Conservation (phyloP, 257 asterid species). For the Thymus quinquecostatus region DNA sequence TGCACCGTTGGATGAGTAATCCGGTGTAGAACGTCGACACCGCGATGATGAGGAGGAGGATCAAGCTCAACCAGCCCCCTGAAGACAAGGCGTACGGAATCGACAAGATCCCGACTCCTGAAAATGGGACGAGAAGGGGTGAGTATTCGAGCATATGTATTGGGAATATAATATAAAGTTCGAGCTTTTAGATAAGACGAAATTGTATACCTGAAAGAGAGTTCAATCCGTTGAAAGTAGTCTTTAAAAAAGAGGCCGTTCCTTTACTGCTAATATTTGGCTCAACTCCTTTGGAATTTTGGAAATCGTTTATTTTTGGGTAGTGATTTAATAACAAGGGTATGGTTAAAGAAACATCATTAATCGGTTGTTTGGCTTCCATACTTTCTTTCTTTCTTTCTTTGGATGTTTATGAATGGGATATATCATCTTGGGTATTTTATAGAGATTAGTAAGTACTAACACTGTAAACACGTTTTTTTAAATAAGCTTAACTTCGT, state of each 20-base stretch:
- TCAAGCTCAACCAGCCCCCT: constrained; percentile 75
- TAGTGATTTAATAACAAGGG: constrained; percentile 28
- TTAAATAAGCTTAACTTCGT: too few relatives aligned
- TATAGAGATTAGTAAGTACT: too few relatives aligned
- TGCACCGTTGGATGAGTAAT: constrained; percentile 57
- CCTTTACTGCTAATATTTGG: constrained; percentile 1
- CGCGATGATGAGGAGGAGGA: constrained; percentile 48
- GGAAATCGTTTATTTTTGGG: background rate
- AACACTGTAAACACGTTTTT: too few relatives aligned
- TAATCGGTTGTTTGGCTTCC: constrained; percentile 25
- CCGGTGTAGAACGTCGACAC: constrained; percentile 55
- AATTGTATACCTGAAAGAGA: constrained; percentile 52
- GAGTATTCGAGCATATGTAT: too few relatives aligned
- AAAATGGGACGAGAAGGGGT: background rate
- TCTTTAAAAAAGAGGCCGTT: constrained; percentile 42
- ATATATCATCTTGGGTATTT: too few relatives aligned
- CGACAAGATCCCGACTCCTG: constrained; percentile 72
- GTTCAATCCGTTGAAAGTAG: constrained; percentile 66
- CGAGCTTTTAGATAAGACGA: too few relatives aligned
- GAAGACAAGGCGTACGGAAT: constrained; percentile 59
- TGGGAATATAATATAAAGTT: too few relatives aligned
- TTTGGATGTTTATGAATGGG: too few relatives aligned
- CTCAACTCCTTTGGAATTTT: constrained; percentile 11
- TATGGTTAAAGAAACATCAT: constrained; percentile 29
- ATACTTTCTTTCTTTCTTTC: constrained; percentile 13